Conservation (phyloP, 768 basidiomycete genomes). For the Amanita thiersii region DNA sequence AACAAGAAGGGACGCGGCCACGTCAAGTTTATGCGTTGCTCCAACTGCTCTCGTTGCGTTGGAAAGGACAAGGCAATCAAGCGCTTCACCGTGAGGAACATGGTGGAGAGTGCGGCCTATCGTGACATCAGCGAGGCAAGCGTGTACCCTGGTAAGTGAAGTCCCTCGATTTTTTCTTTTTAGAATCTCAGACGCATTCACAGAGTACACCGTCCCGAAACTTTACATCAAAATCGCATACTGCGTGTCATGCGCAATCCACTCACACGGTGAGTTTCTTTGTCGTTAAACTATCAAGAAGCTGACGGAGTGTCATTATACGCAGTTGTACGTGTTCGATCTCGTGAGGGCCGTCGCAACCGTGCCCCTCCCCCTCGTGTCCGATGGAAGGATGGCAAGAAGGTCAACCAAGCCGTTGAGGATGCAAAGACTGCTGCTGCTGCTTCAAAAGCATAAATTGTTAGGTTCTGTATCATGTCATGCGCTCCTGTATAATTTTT, state of each 20-base stretch:
- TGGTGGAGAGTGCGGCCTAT: conserved; percentile 98
- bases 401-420: conserved; percentile 91
- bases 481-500: conserved; percentile 1
- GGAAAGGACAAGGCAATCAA: conserved; percentile 99
- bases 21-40: conserved; percentile 91
- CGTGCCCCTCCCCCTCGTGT: conserved; percentile 94
- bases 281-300: conserved; percentile 1
- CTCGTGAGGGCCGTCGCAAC: conserved; percentile 92
- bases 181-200: conserved; percentile 4
- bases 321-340: conserved; percentile 97
- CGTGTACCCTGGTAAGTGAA: conserved; percentile 77
- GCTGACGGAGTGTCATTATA: neutral
- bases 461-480: conserved; percentile 11
- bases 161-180: neutral
- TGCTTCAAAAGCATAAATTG: conserved; percentile 44
- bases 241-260: conserved; percentile 99
- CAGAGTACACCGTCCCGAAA: conserved; percentile 95
- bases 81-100: conserved; percentile 98
- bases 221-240: conserved; percentile 98
- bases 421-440: conserved; percentile 87
- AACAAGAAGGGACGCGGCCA: conserved; percentile 99
- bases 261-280: conserved; percentile 79
- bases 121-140: conserved; percentile 95
- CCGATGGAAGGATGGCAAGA: conserved; percentile 93
- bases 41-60: conserved; percentile 98